Evolutionary conservation across 257 asterid genomes (phyloP), one percentile per base, ranked within the genome.

Genomic region (Osmanthus fragrans): DNA sequence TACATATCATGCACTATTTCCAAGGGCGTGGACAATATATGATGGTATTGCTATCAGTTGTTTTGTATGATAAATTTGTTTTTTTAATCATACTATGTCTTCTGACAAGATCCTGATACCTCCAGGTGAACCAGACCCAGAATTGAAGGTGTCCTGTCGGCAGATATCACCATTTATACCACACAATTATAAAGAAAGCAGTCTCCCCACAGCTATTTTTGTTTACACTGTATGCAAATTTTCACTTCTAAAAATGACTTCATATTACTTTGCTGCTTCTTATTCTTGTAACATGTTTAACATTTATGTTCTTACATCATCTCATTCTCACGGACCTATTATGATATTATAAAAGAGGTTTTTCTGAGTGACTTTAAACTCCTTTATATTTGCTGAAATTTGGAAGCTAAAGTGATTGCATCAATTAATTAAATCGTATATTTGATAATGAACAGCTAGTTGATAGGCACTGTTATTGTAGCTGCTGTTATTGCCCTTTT

Each of bases 61-160:
- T 77, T 70, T 25, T 80, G 32, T 71, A 51, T 64, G 70, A 73
- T 76, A 76, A 73, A 69, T 74, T 51, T 15, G 13, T 80, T 23
- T 79, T 79, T 70, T 27, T 36, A 66, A 51, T 77, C 77, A 27
- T 42, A 68, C 72, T 70, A 32, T 73, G 64, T 13, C 74, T 74
- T 81, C 45, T 70, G 7, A 16, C 37, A 30, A 66, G 76, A 15
- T 64, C 75, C 18, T 77, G 82, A 40, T 78, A 37, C 65, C 65
- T 77, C 75, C 92, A 96, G 99, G 99, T 73, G 99, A 96, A 86
- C 99, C 99, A 54, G 99, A 96, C 79, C 99, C 97, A 16, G 99
- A 96, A 83, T 77, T 96, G 49, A 96, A 94, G 83, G 85, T 96
- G 74, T 96, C 99, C 19, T 96, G 99, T 85, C 89, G 98, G 72